Evolutionary conservation across 2,329 filamentous ascomycete species (phyloP).

Genomic region (Westerdykella sp.): DNA sequence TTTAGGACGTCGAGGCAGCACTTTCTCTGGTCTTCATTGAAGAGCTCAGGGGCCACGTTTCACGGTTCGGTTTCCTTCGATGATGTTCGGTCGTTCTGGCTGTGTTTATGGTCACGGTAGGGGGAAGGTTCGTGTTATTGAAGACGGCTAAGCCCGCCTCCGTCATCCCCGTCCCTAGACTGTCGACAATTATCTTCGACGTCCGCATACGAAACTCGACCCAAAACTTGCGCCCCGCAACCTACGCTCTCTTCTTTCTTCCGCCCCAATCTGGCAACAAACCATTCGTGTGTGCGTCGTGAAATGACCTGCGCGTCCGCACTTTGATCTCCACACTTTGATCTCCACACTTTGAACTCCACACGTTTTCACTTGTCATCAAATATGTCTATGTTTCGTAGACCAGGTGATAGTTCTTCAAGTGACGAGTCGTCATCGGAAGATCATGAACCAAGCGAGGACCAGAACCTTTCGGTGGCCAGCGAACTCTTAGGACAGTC

Average conservation of each 20-base stretch:
- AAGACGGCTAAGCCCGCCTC: background rate
- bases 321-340: background rate
- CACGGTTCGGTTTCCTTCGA: slow-evolving; percentile 23
- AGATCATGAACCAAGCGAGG: slow-evolving; percentile 6
- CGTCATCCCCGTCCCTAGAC: background rate
- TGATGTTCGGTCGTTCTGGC: slow-evolving; percentile 24
- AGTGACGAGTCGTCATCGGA: slow-evolving; percentile 20
- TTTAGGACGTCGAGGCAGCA: slow-evolving; percentile 11
- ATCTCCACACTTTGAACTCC: too few relatives aligned
- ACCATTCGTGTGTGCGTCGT: too few relatives aligned
- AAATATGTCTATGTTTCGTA: slow-evolving; percentile 30
- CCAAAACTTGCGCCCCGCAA: background rate
- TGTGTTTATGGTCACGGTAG: slow-evolving; percentile 16
- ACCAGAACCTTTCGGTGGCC: slow-evolving; percentile 9
- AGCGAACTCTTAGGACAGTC: too few relatives aligned
- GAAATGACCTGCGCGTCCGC: too few relatives aligned
- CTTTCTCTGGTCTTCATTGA: slow-evolving; percentile 8
- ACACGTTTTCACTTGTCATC: background rate
- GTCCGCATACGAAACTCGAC: background rate
- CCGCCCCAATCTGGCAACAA: too few relatives aligned
- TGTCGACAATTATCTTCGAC: background rate
- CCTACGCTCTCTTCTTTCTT: background rate
- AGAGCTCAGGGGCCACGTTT: slow-evolving; percentile 23
- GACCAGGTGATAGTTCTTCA: slow-evolving; percentile 29
- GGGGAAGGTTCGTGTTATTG: slow-evolving; percentile 6